Conservation (phyloP, 2,329 filamentous ascomycete species). For the Aureobasidium melanogenum region DNA sequence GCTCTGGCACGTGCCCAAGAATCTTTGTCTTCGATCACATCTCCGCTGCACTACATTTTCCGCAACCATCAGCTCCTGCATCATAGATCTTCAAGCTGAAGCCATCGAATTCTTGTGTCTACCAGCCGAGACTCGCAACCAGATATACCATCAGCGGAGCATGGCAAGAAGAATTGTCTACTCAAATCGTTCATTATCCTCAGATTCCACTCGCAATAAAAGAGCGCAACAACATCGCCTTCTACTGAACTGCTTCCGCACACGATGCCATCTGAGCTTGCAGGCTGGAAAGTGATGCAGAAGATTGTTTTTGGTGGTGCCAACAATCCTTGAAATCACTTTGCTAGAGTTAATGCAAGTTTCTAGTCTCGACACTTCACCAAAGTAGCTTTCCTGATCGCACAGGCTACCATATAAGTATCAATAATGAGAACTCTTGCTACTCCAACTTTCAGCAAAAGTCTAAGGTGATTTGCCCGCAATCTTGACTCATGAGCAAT, state of each 20-base stretch:
- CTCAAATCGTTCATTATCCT: too few species aligned
- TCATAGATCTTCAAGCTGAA: background rate
- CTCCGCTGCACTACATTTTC: background rate
- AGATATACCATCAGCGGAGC: background rate
- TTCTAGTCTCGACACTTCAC: too few species aligned
- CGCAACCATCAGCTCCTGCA: background rate
- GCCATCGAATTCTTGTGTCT: background rate
- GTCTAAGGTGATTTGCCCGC: background rate
- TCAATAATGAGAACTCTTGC: background rate
- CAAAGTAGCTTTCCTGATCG: background rate
- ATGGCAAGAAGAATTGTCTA: background rate
- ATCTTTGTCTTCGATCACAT: background rate
- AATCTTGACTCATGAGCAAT: background rate
- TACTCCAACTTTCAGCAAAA: too few species aligned
- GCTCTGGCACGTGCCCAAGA: background rate
- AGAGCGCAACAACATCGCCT: background rate
- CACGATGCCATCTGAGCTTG: background rate
- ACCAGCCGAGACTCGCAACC: background rate
- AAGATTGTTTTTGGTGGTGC: background rate
- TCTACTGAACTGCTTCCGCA: background rate
- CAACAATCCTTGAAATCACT: background rate
- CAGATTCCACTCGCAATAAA: background rate
- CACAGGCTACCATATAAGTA: background rate
- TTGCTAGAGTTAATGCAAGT: background rate
- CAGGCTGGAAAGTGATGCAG: background rate